Evolutionary conservation across 805 yeast genomes (phyloP).

Genomic region (Candida khao-thaluensis): DNA sequence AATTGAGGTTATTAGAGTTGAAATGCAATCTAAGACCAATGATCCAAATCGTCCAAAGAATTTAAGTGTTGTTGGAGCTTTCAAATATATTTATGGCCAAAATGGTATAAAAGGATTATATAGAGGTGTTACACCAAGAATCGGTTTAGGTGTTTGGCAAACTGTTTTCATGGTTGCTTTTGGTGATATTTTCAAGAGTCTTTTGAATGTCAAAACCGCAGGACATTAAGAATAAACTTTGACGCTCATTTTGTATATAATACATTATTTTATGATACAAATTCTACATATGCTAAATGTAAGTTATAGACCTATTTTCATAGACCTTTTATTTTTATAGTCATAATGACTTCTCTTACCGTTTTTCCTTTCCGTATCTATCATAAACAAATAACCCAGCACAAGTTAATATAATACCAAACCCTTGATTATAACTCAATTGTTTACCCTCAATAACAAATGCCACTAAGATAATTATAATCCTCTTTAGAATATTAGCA

Average conservation of each 20-base stretch:
- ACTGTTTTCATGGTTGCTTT: slow-evolving; percentile 98
- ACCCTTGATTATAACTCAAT: slow-evolving; percentile 29
- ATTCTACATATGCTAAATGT: no score
- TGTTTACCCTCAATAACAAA: slow-evolving; percentile 57
- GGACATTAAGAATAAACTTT: slow-evolving; percentile 33
- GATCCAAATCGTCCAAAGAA: slow-evolving; percentile 97
- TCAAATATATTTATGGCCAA: slow-evolving; percentile 75
- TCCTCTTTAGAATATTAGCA: slow-evolving; percentile 74
- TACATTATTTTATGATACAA: no score
- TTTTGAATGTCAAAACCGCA: slow-evolving; percentile 42
- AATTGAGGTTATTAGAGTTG: slow-evolving; percentile 95
- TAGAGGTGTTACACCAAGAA: slow-evolving; percentile 95
- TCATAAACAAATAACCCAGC: slow-evolving; percentile 43
- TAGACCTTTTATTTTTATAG: no score
- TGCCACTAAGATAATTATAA: slow-evolving; percentile 65
- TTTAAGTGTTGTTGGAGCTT: slow-evolving; percentile 71
- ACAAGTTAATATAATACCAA: slow-evolving; percentile 38
- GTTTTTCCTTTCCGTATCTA: slow-evolving; percentile 34
- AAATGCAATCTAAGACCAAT: slow-evolving; percentile 92
- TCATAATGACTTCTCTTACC: not conserved
- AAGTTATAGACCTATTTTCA: no score
- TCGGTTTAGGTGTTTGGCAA: slow-evolving; percentile 97
- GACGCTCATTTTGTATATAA: no score
- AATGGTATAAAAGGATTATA: slow-evolving; percentile 90
- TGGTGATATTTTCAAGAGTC: slow-evolving; percentile 71